phyloP scores from a whole-genome alignment of 2,329 filamentous ascomycete species.

The Colletotrichum euphorbiae region DNA sequence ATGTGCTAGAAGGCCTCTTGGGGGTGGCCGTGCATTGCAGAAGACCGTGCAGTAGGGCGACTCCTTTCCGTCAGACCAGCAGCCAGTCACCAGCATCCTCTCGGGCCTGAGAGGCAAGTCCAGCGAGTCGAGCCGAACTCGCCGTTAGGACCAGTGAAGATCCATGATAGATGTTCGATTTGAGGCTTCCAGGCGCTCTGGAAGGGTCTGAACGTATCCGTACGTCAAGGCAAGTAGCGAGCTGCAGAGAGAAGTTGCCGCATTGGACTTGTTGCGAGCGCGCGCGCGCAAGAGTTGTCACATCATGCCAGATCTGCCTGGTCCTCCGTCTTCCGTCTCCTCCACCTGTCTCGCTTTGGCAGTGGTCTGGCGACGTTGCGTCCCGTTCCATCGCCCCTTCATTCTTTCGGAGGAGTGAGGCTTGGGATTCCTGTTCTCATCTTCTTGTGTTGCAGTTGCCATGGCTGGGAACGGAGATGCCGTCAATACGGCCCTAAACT shows the following conservation, averaged over 20 bases:
- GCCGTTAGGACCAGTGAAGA: neutral
- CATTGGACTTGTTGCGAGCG: slow-evolving; percentile 3
- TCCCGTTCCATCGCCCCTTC: slow-evolving; percentile 9
- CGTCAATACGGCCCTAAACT: slow-evolving; percentile 1
- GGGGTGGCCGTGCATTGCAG: slow-evolving; percentile 24
- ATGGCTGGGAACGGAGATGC: slow-evolving; percentile 18
- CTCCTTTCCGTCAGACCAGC: slow-evolving; percentile 19
- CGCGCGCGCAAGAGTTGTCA: slow-evolving; percentile 15
- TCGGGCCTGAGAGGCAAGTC: neutral
- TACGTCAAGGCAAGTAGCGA: neutral
- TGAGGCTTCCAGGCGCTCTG: slow-evolving; percentile 11
- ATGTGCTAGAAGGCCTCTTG: slow-evolving; percentile 10
- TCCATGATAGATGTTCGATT: neutral
- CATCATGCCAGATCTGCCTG: slow-evolving; percentile 29
- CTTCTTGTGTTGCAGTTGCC: neutral
- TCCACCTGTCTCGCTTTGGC: slow-evolving; percentile 14
- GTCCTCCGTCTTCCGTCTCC: slow-evolving; percentile 22
- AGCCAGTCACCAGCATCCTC: slow-evolving; percentile 6
- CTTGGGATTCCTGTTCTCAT: neutral
- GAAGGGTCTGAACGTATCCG: slow-evolving; percentile 18
- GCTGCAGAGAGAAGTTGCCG: neutral
- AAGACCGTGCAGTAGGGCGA: slow-evolving; percentile 17
- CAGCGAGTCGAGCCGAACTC: slow-evolving; percentile 9
- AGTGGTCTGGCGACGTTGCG: slow-evolving; percentile 11
- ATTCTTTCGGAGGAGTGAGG: neutral